Percentiles rank a stretch among this genome's conserved stretches.
Conservation (phyloP, 306 rosid species). For the Prosopis cineraria region DNA sequence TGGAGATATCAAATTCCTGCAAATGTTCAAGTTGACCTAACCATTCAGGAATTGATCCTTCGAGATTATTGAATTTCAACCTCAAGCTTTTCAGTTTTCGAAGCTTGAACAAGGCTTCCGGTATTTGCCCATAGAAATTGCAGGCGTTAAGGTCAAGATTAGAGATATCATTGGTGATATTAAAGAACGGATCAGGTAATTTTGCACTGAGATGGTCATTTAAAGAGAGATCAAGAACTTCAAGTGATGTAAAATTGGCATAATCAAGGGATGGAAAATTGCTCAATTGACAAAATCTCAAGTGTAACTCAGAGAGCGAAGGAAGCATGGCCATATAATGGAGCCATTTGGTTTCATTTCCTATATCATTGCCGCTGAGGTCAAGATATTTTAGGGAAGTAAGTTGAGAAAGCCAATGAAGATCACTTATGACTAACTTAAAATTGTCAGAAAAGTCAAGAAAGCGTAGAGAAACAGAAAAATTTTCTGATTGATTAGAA, state of each 20-base stretch:
- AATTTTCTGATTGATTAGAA: not conserved
- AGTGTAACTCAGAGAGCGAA: not conserved
- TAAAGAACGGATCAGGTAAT: not conserved
- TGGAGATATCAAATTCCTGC: too few relatives aligned
- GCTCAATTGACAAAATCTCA: not conserved
- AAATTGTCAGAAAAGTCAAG: not conserved
- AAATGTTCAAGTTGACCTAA: too few relatives aligned
- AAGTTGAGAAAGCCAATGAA: not conserved
- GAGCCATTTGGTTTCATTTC: not conserved
- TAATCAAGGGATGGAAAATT: too few relatives aligned
- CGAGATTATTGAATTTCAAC: too few relatives aligned
- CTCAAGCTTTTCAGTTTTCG: too few relatives aligned
- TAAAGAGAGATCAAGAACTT: constrained; percentile 25
- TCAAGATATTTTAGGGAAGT: constrained; percentile 19
- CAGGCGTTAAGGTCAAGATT: too few relatives aligned
- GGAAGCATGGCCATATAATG: not conserved
- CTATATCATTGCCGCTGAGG: not conserved
- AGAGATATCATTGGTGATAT: not conserved
- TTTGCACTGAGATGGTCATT: not conserved
- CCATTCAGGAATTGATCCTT: too few relatives aligned
- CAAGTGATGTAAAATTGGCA: constrained; percentile 16
- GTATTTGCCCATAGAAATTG: too few relatives aligned
- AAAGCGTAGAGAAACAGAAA: not conserved
- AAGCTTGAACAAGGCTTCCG: too few relatives aligned
- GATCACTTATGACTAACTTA: not conserved